These are phyloP conservation scores for Emericellopsis atlantica DNA, from an alignment of 2,329 filamentous ascomycete genomes.

Conservation along the genomic window DNA sequence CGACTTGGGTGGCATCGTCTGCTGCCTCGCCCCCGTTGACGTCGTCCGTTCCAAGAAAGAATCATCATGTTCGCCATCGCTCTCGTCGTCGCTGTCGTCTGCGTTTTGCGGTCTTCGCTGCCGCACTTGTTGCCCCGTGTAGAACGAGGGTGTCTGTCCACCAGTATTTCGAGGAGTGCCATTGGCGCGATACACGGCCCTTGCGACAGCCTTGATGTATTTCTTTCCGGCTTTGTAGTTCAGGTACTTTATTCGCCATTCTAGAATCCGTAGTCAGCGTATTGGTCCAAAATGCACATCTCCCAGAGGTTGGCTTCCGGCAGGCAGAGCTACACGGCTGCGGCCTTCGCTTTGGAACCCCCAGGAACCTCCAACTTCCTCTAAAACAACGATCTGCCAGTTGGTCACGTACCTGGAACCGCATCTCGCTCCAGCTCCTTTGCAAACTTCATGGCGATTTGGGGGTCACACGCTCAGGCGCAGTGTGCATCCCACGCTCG, in stretches of 20 bases:
- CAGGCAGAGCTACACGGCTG: neutral
- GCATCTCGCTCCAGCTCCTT: slow-evolving; percentile 78
- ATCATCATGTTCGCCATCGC: neutral
- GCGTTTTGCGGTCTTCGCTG: slow-evolving; percentile 1
- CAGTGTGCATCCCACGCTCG: neutral
- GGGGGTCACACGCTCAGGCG: too few species aligned
- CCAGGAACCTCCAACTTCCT: neutral
- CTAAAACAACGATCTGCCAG: neutral
- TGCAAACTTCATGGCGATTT: slow-evolving; percentile 46
- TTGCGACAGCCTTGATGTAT: slow-evolving; percentile 70
- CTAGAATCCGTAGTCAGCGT: slow-evolving; percentile 18
- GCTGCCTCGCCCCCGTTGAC: neutral
- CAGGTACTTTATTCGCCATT: slow-evolving; percentile 91
- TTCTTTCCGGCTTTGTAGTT: slow-evolving; percentile 96
- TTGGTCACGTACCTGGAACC: slow-evolving; percentile 52
- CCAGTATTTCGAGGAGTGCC: slow-evolving; percentile 26
- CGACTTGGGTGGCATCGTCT: neutral
- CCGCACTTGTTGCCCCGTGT: slow-evolving; percentile 5
- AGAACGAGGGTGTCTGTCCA: slow-evolving; percentile 14
- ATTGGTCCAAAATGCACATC: neutral
- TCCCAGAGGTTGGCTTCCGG: neutral
- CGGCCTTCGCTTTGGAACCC: neutral
- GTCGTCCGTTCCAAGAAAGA: slow-evolving; percentile 1
- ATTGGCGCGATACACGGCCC: slow-evolving; percentile 54
- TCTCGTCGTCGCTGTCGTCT: neutral